Base-by-base conservation (phyloP, 768 basidiomycete genomes). In the Hortiboletus flavorubellus region DNA sequence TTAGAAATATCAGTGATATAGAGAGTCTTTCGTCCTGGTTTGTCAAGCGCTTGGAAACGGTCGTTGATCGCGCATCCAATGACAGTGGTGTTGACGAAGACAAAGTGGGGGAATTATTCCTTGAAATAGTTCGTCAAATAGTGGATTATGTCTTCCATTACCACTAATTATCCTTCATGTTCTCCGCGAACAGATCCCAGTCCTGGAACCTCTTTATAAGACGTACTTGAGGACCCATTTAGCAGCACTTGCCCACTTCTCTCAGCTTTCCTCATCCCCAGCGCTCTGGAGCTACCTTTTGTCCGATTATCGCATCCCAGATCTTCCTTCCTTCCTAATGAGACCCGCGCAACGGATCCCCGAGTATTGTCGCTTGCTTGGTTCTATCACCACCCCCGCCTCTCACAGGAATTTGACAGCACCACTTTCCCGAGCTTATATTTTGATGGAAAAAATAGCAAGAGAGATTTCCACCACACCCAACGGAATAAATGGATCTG, bases 341-440 rank as follows among this genome's bases (percentile, higher is more conserved):
- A 96, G 95, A 71, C 95, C 95, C 18, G 90, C 96, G n/a, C 93
- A 97, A 66, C 84, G 95, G 8, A 78, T 96, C 43, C 82, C 94
- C 51, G 96, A 97, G 68, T 98, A 98, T 68, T 83, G 88, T 0
- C 80, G 93, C 3, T 21, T 21, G 21, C 79, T 98, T 33, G 70
- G 74, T 31, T 80, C 87, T 34, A 83, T 91, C 57, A 82, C 83
- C 60, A 89, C 88, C 1, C 81, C 83, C 1, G 79, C 82, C 41
- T 64, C 68, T 12, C 85, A 89, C 62, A 71, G 75, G 0, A 87
- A 89, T 69, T 85, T 83, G 10, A 46, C 23, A 12, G 45, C 21
- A 21, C 21, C 61, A 16, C 57, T 63, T 18, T 10, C 50, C 15
- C 26, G 46, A 41, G 50, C 58, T 18, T 51, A 38, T 15, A 30